Percentiles rank a stretch among this genome's conserved stretches.
Evolutionary conservation across 352 stramenopile species (phyloP).

Genomic region (Phytophthora rubi): DNA sequence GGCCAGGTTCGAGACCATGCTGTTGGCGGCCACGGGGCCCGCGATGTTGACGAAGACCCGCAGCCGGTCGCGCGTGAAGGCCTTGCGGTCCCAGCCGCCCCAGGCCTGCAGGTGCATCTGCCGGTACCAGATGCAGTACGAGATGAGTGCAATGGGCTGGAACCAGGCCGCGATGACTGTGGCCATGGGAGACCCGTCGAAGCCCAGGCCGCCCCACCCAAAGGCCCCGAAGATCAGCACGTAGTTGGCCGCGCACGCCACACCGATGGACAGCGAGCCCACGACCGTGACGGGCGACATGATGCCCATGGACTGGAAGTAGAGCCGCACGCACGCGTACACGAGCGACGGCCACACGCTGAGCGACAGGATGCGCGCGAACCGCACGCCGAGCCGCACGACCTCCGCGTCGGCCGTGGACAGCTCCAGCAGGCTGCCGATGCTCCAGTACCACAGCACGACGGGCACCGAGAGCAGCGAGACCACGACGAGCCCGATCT

Average conservation of each 20-base stretch:
- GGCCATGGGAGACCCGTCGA: slow-evolving; percentile 76
- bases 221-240: slow-evolving; percentile 61
- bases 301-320: slow-evolving; percentile 88
- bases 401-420: slow-evolving; percentile 74
- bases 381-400: slow-evolving; percentile 68
- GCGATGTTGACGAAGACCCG: slow-evolving; percentile 73
- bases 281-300: slow-evolving; percentile 78
- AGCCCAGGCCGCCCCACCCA: slow-evolving; percentile 66
- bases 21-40: slow-evolving; percentile 67
- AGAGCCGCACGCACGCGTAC: slow-evolving; percentile 80
- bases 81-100: slow-evolving; percentile 68
- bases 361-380: slow-evolving; percentile 81
- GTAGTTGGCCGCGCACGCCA: slow-evolving; percentile 76
- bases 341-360: slow-evolving; percentile 77
- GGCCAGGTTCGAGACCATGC: slow-evolving; percentile 74
- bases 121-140: slow-evolving; percentile 79
- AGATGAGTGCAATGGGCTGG: slow-evolving; percentile 75
- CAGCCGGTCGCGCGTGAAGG: slow-evolving; percentile 66
- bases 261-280: slow-evolving; percentile 66
- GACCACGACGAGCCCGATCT: slow-evolving; percentile 67
- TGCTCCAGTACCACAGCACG: slow-evolving; percentile 71
- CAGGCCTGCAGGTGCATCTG: slow-evolving; percentile 76
- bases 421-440: slow-evolving; percentile 61
- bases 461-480: slow-evolving; percentile 55
- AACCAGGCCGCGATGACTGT: slow-evolving; percentile 85